phyloP scores from a whole-genome alignment of 306 rosid genomes.

The barrel medic (Medicago truncatula) region MtrunA17r5.0-ANR NC_053048.1:27564001-27564500 shows the following conservation, averaged over 20 bases:
- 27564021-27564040: neutral
- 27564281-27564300: slow-evolving; percentile 56
- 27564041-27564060: slow-evolving; percentile 10
- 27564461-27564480: too few relatives aligned
- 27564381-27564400: too few relatives aligned
- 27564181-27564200: slow-evolving; percentile 47
- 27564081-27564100: slow-evolving; percentile 9
- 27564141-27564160: slow-evolving; percentile 37
- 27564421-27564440: too few relatives aligned
- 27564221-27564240: slow-evolving; percentile 39
- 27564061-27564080: slow-evolving; percentile 21
- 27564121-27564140: slow-evolving; percentile 35
- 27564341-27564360: slow-evolving; percentile 44
- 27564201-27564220: slow-evolving; percentile 32
- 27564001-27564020: slow-evolving; percentile 19
- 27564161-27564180: slow-evolving; percentile 37
- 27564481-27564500: too few relatives aligned
- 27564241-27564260: slow-evolving; percentile 38
- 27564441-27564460: too few relatives aligned
- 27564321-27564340: slow-evolving; percentile 45
- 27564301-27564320: slow-evolving; percentile 31
- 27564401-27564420: too few relatives aligned
- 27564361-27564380: neutral
- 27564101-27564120: slow-evolving; percentile 31
- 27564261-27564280: slow-evolving; percentile 52